Evolutionary conservation across 192 early-diverging fungal species (phyloP), one percentile per base, ranked within the genome.

Genomic region (Gigaspora rosea): DNA sequence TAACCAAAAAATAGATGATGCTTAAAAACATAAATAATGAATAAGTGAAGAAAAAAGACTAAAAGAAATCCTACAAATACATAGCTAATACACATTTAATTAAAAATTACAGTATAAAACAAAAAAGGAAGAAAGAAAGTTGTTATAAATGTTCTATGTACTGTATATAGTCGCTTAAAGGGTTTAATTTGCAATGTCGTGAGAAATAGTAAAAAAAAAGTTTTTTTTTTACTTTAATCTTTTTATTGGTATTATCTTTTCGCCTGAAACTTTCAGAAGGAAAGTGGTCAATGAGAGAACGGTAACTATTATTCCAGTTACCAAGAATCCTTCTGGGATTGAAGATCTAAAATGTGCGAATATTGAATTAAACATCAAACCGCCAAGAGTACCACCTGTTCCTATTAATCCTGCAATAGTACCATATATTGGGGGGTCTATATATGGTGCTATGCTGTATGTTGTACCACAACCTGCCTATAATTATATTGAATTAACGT

Each of bases 381-480:
- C 90, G 7, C 90, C 90, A 32, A 88, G 12, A 58, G 84, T 92
- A 32, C 90, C 90, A 22, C 86, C 87, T 11, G 90, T 88, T 16
- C 90, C 90, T 63, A 92, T 78, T 35, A 92, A 79, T 12, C 90
- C 90, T 32, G 86, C 84, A 2, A 84, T 81, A 4, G 78, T 71
- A 10, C 90, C 90, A 59, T 76, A 82, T 41, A 78, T 80, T 20
- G 47, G 62, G 2, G 85, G 81, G 58, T 83, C 83, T 20, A 88
- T 80, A 73, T 82, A 88, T n/a, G 90, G 89, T 16, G 91, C 90
- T 33, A 92, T 79, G 63, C 80, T 87, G 71, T 86, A 92, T 56
- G 87, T 88, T 18, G 90, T 76, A 2, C 91, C 90, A 65, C 84
- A 85, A 41, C 82, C 81, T 7, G 87, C 80, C 80, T 75, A 22